phyloP scores from a whole-genome alignment of 345 rosid genomes.

The Luvunga scandens region DNA sequence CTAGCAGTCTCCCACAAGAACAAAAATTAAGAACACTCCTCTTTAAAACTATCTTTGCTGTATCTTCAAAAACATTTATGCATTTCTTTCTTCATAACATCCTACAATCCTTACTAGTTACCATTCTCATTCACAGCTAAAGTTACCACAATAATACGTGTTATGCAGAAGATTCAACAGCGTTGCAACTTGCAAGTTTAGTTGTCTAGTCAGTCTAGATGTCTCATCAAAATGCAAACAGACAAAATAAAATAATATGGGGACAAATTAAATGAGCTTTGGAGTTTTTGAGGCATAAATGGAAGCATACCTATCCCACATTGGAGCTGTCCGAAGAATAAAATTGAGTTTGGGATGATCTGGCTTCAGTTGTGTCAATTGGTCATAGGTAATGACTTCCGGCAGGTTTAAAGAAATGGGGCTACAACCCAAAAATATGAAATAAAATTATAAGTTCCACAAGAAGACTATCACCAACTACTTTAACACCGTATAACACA shows the following conservation, averaged over 20 bases:
- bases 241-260: neutral
- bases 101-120: neutral
- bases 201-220: neutral
- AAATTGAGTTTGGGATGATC: conserved; percentile 67
- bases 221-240: neutral
- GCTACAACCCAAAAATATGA: conserved; percentile 28
- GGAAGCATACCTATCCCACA: conserved; percentile 77
- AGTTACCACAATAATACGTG: neutral
- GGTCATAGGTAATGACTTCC: conserved; percentile 70
- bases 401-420: conserved; percentile 48
- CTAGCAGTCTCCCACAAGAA: neutral
- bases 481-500: neutral
- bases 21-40: neutral
- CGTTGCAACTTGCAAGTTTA: neutral
- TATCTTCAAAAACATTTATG: neutral
- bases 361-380: conserved; percentile 69
- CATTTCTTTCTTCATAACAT: neutral
- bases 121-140: neutral
- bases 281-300: too few relatives aligned
- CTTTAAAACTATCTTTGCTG: neutral
- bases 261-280: too few relatives aligned
- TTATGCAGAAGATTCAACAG: neutral
- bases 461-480: neutral
- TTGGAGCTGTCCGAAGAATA: conserved; percentile 73
- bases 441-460: neutral